phyloP scores from a whole-genome alignment of 2,329 filamentous ascomycete species.

The Ambrosiella cleistominuta region DNA sequence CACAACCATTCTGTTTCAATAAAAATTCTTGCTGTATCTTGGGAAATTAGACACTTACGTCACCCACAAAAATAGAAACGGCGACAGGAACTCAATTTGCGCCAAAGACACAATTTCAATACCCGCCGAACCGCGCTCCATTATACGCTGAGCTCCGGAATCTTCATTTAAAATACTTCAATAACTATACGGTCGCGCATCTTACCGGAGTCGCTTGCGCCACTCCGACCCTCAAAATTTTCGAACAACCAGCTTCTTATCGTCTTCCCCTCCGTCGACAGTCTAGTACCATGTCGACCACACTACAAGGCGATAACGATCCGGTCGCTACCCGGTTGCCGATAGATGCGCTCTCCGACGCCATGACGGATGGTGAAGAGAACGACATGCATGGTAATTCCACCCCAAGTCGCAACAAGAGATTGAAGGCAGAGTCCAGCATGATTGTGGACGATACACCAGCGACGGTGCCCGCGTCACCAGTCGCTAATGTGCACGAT shows the following conservation, averaged over 20 bases:
- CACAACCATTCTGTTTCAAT: no score
- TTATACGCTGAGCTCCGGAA: no score
- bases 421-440: constrained; percentile 26
- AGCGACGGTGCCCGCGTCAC: constrained; percentile 23
- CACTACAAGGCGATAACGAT: constrained; percentile 5
- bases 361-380: constrained; percentile 19
- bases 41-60: no score
- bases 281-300: constrained; percentile 4
- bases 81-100: background rate
- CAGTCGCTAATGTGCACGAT: constrained; percentile 17
- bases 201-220: background rate
- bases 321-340: background rate
- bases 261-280: background rate
- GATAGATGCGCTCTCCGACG: constrained; percentile 17
- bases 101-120: background rate
- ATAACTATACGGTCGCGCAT: background rate
- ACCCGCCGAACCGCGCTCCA: background rate
- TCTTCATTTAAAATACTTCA: background rate
- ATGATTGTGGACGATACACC: constrained; percentile 26
- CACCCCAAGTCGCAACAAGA: constrained; percentile 20
- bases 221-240: background rate
- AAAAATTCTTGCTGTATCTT: no score
- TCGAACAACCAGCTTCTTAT: background rate
- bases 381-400: background rate
- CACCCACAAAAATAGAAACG: no score